Percentiles rank a stretch among this genome's conserved stretches.
These are phyloP conservation scores for Cryptococcus sp. DNA, from an alignment of 1,284 basidiomycete genomes.

Conservation along the genomic window DNA sequence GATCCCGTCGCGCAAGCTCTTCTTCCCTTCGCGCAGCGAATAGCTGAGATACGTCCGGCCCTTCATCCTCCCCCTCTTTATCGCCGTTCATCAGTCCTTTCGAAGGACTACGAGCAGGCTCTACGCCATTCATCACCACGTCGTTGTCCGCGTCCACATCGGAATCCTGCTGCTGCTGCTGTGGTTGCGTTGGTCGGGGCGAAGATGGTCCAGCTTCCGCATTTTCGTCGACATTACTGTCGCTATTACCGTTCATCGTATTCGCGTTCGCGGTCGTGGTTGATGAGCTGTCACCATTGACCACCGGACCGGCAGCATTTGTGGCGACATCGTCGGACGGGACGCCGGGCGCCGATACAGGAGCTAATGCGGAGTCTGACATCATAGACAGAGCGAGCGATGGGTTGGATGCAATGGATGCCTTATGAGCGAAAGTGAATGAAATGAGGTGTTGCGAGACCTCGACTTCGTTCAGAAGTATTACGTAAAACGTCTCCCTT, in stretches of 20 bases:
- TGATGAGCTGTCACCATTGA: too few relatives aligned
- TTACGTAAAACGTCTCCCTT: too few relatives aligned
- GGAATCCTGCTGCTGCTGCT: not conserved
- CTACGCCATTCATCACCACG: not conserved
- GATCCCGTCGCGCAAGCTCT: conserved; percentile 75
- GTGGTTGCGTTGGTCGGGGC: not conserved
- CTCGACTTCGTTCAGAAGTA: too few relatives aligned
- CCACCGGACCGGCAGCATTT: too few relatives aligned
- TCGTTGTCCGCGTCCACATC: not conserved
- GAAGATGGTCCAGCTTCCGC: conserved; percentile 13
- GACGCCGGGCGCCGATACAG: too few relatives aligned
- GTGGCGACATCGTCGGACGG: too few relatives aligned
- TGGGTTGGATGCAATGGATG: too few relatives aligned
- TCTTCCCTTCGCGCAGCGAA: conserved; percentile 56
- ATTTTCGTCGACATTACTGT: conserved; percentile 3
- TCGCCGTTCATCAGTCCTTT: conserved; percentile 11
- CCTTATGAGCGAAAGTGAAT: too few relatives aligned
- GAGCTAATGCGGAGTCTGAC: too few relatives aligned
- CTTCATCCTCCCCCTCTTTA: conserved; percentile 1
- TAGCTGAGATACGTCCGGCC: conserved; percentile 34
- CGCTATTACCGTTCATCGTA: not conserved
- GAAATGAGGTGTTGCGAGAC: too few relatives aligned
- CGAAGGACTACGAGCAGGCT: not conserved
- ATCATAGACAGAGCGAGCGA: too few relatives aligned
- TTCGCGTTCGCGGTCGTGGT: too few relatives aligned